phyloP scores from a whole-genome alignment of 768 basidiomycete species.

The Psilocybe subaeruginosa region DNA sequence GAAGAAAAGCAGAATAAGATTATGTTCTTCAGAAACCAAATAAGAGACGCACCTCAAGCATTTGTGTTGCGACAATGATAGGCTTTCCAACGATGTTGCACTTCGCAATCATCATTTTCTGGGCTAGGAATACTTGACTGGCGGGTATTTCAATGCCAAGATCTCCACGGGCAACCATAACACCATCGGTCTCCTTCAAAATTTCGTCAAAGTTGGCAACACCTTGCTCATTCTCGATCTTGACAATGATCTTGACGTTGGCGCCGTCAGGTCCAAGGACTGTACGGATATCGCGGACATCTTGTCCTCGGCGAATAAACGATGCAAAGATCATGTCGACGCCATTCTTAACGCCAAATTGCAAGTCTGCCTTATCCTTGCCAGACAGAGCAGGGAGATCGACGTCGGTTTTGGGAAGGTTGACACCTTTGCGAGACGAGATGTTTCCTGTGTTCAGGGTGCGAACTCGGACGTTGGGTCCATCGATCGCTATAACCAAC shows the following conservation, averaged over 20 bases:
- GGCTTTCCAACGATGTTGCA: constrained; percentile 98
- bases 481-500: constrained; percentile 88
- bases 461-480: constrained; percentile 79
- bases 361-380: constrained; percentile 95
- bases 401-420: constrained; percentile 96
- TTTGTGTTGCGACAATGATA: constrained; percentile 98
- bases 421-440: constrained; percentile 98
- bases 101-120: constrained; percentile 99
- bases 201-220: constrained; percentile 99
- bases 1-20: constrained; percentile 13
- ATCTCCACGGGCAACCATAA: constrained; percentile 99
- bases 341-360: constrained; percentile 95
- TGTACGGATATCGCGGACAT: constrained; percentile 91
- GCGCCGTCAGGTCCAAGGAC: constrained; percentile 95
- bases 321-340: constrained; percentile 99
- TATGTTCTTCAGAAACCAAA: background rate
- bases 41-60: constrained; percentile 79
- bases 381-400: constrained; percentile 97
- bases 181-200: constrained; percentile 91
- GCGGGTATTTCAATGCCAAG: constrained; percentile 99
- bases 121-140: constrained; percentile 97
- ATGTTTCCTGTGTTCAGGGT: constrained; percentile 90
- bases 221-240: constrained; percentile 99
- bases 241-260: constrained; percentile 98
- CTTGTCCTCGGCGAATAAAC: constrained; percentile 94